Evolutionary conservation across 768 basidiomycete genomes (phyloP), one percentile per base, ranked within the genome.

Genomic region (Dictyophora rubrovolvata): DNA sequence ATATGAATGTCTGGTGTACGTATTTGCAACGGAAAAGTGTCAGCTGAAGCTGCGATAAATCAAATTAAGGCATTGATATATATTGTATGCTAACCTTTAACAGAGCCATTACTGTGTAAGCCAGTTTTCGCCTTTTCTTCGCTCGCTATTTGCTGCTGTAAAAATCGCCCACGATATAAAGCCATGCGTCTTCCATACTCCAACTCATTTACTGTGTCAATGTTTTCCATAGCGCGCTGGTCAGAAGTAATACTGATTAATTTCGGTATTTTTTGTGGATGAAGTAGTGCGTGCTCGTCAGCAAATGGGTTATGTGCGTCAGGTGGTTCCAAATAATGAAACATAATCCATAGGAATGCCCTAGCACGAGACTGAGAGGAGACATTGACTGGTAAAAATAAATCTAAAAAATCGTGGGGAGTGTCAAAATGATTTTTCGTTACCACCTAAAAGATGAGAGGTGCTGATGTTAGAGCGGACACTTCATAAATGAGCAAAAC

Each of bases 311-410:
- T 93, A 69, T 64, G 10, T 71, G 67, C 14, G 36, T 77, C 74
- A 1, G 80, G 75, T 35, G 76, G 77, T 69, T 93, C 89, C 63
- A 93, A 75, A 69, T 93, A 92, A 67, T 89, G 78, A 69, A 82
- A 92, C 53, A 91, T 72, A 59, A 92, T 77, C 87, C 89, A 92
- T 28, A 95, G 77, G 69, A 95, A 90, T 2, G 83, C 87, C 58
- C 74, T 75, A 5, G 87, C 89, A 33, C 93, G 86, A 62, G 86
- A 84, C 3, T 70, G 70, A 1, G 91, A 89, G 11, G 85, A 79
- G 36, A 91, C 74, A 49, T 79, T 78, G 65, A 84, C 83, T 42
- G 90, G 88, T 46, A 90, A 77, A 70, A 94, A 94, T 46, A 94
- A 75, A 71, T 94, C 91, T 48, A 91, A 75, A 61, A 93, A 87